Evolutionary conservation across 2,329 filamentous ascomycete genomes (phyloP).

Genomic region (Sclerotinia borealis): DNA sequence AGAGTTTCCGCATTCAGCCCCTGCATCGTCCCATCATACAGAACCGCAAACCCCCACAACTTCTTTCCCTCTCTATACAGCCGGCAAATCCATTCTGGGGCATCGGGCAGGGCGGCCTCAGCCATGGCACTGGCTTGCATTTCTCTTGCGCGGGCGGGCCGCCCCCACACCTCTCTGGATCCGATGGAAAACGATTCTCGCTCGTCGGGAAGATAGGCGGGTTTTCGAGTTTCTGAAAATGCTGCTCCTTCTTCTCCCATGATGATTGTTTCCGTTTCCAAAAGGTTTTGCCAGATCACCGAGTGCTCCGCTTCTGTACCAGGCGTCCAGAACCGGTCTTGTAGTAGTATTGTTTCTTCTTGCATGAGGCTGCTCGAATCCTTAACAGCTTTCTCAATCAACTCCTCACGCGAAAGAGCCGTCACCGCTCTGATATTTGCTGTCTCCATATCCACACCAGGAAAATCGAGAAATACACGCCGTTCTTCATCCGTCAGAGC

Average conservation of each 20-base stretch:
- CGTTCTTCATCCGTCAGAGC: slow-evolving; percentile 9
- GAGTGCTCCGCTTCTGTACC: neutral
- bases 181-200: neutral
- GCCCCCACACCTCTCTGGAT: neutral
- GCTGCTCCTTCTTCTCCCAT: no score
- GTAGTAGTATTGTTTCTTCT: slow-evolving; percentile 2
- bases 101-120: neutral
- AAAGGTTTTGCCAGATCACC: no score
- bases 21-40: neutral
- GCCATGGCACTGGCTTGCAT: neutral
- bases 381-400: slow-evolving; percentile 10
- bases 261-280: no score
- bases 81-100: neutral
- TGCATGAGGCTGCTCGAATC: neutral
- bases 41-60: neutral
- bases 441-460: slow-evolving; percentile 7
- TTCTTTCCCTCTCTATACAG: neutral
- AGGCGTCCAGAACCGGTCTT: slow-evolving; percentile 11
- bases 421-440: slow-evolving; percentile 7
- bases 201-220: no score
- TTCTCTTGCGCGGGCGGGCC: neutral
- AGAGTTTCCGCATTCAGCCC: neutral
- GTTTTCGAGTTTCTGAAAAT: no score
- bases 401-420: slow-evolving; percentile 5
- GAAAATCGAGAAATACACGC: slow-evolving; percentile 8